Percentiles rank a stretch among this genome's conserved stretches.
phyloP scores from a whole-genome alignment of 768 basidiomycete genomes.

The Termitomyces sp. region DNA sequence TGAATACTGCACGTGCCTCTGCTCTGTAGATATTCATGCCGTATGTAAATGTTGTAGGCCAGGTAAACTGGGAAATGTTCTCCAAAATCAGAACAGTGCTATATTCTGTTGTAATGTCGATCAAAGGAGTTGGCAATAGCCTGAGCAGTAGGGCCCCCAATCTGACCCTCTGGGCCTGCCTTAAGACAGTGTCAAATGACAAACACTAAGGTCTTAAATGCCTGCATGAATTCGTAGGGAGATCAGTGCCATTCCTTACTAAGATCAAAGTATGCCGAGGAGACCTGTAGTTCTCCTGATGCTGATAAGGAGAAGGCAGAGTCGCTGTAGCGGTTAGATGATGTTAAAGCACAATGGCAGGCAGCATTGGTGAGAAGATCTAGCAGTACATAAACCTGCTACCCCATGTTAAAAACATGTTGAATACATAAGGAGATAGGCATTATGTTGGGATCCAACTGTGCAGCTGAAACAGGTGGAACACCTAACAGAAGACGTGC shows the following conservation, averaged over 20 bases:
- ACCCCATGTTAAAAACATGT: not conserved
- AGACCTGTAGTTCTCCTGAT: not conserved
- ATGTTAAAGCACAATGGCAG: not conserved
- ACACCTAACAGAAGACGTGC: no score
- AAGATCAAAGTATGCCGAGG: not conserved
- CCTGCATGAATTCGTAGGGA: not conserved
- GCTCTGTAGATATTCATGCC: not conserved
- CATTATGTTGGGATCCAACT: not conserved
- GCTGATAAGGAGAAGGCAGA: not conserved
- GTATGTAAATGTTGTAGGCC: not conserved
- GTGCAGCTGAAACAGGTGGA: no score
- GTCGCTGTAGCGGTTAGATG: not conserved
- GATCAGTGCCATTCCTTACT: not conserved
- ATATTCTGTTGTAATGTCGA: accelerated
- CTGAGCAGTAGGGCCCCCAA: no score
- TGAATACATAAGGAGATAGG: not conserved
- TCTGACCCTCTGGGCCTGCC: no score
- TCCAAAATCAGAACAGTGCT: no score
- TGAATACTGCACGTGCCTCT: not conserved
- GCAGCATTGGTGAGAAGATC: not conserved
- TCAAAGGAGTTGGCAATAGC: no score
- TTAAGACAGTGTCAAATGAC: not conserved
- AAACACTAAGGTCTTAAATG: not conserved
- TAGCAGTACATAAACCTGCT: not conserved
- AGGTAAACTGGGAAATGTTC: no score